Evolutionary conservation across 2,329 filamentous ascomycete genomes (phyloP), one percentile per base, ranked within the genome.

Genomic region (Alternaria tenuissima): DNA sequence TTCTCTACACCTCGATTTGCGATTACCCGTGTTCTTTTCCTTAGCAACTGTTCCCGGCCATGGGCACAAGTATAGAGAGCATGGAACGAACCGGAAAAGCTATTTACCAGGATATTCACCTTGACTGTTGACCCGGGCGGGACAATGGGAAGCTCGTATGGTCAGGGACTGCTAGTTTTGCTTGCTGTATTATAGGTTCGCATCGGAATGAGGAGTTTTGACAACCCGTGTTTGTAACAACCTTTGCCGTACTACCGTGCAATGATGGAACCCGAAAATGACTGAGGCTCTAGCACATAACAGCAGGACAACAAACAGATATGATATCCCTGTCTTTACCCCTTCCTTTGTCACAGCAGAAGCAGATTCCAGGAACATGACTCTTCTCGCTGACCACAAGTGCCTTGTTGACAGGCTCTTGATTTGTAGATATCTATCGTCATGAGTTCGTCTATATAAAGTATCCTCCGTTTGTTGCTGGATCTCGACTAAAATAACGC

Each of bases 121-220:
- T 62, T 64, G 57, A 57, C 61, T 56, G 48, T 53, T 57, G 57
- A 54, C 57, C 55, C 55, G 55, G 55, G 55, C 41, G 44, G 34
- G 51, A 51, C 55, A 18, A 47, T 51, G 38, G 42, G 28, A 51
- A 46, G 49, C 49, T 55, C 43, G 55, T 55, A 55, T 55, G 59
- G 62, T 62, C 59, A 56, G 56, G 57, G 47, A 61, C 58, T 63
- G 67, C 54, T 55, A 62, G 46, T 64, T 61, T 65, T 58, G 68
- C 62, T 68, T 65, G 70, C 69, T 76, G 74, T 76, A 77, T 70
- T 71, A 76, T 77, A 76, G 63, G 63, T 62, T 59, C 64, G 63
- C 63, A 67, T 71, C 61, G 62, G 56, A 69, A 75, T 59, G 51
- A 53, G 64, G 64, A 68, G 54, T 61, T 65, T 55, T 63, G 61